Evolutionary conservation across 164 flowering plant genomes (phyloP).

Genomic region (Hamamelis virginiana): DNA sequence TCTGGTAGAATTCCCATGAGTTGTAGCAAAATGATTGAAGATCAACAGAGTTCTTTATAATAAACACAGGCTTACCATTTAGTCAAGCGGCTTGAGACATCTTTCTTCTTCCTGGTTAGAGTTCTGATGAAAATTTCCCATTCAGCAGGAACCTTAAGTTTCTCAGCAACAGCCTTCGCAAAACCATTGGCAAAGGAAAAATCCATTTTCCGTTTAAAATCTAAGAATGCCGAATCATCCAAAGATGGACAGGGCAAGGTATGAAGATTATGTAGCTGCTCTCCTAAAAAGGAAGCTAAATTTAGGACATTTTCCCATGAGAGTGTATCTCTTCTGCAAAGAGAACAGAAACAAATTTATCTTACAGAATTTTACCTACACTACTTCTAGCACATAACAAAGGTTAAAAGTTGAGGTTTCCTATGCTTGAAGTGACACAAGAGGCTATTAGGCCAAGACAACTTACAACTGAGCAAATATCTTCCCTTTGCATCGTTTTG

Average conservation of each 20-base stretch:
- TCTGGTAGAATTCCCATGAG: background rate
- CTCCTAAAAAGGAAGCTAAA: slow-evolving; percentile 84
- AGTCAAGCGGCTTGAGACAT: slow-evolving; percentile 49
- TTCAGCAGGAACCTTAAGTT: slow-evolving; percentile 41
- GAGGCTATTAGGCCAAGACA: slow-evolving; percentile 3
- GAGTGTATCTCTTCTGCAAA: slow-evolving; percentile 69
- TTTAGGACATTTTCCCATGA: slow-evolving; percentile 51
- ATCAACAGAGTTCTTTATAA: background rate
- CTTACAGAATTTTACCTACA: background rate
- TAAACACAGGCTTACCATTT: slow-evolving; percentile 52
- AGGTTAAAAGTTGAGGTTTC: slow-evolving; percentile 2
- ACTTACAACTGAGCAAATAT: slow-evolving; percentile 82
- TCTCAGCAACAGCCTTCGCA: slow-evolving; percentile 19
- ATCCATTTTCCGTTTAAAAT: slow-evolving; percentile 19
- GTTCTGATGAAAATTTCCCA: slow-evolving; percentile 55
- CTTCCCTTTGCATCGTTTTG: slow-evolving; percentile 80
- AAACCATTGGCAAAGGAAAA: slow-evolving; percentile 17
- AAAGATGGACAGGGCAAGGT: slow-evolving; percentile 60
- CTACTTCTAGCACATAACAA: background rate
- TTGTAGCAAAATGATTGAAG: background rate
- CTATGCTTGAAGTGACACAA: slow-evolving; percentile 7
- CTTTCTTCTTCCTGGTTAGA: slow-evolving; percentile 48
- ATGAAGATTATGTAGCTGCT: slow-evolving; percentile 79
- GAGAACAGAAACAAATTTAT: slow-evolving; percentile 4
- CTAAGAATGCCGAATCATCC: slow-evolving; percentile 8